Evolutionary conservation across 495 filamentous ascomycete species (phyloP).

Genomic region (Glutinoglossum americanum): DNA sequence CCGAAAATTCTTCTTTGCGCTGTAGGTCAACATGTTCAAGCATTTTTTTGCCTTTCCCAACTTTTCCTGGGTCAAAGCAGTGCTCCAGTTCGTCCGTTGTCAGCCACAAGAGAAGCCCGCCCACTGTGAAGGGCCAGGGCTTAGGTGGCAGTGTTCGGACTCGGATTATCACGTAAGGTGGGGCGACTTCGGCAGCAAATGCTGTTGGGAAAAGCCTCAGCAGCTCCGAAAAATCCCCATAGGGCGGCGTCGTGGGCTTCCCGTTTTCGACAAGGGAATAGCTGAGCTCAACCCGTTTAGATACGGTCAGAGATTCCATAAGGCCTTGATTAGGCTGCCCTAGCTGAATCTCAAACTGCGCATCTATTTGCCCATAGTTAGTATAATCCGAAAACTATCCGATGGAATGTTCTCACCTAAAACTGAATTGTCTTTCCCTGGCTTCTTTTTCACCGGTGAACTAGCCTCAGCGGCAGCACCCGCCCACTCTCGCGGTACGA

Average conservation of each 20-base stretch:
- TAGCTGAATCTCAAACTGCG: too few relatives aligned
- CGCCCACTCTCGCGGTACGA: too few relatives aligned
- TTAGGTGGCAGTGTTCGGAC: not conserved
- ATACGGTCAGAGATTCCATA: not conserved
- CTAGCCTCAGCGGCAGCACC: too few relatives aligned
- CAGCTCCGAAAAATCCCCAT: not conserved
- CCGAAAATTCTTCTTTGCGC: not conserved
- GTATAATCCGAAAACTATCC: too few relatives aligned
- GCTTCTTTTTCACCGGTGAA: too few relatives aligned
- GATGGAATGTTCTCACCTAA: too few relatives aligned
- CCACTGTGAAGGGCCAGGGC: not conserved
- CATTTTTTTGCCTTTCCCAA: not conserved
- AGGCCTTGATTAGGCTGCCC: not conserved
- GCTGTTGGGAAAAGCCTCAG: not conserved
- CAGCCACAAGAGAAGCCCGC: not conserved
- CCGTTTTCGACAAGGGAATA: slow-evolving; percentile 3
- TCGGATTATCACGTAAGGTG: not conserved
- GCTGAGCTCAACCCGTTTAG: slow-evolving; percentile 3
- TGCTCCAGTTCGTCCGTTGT: not conserved
- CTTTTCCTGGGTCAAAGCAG: not conserved
- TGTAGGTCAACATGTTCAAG: not conserved
- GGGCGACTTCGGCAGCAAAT: not conserved
- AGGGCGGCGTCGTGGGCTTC: not conserved
- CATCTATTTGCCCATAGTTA: too few relatives aligned
- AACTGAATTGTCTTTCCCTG: too few relatives aligned